Evolutionary conservation across 1,139 yeast genomes (phyloP), one percentile per base, ranked within the genome.

Genomic region (Candida neerlandica): DNA sequence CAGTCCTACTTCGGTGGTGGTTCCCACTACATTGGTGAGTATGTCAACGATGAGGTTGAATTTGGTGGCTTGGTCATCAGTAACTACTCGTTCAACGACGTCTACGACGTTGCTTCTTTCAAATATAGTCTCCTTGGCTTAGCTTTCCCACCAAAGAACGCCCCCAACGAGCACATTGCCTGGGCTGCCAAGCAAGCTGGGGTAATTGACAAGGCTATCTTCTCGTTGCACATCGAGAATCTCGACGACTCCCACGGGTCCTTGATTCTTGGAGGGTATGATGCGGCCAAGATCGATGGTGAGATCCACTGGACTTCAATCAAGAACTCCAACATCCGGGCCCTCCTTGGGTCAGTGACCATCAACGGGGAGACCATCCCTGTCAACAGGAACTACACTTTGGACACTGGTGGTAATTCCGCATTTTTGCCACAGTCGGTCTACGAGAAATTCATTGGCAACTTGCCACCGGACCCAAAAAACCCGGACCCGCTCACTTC

Each of bases 251-350:
- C 18, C 5, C 4, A 26, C 2, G 48, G 48, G 9, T 9, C 2
- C 6, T 33, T 46, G 3, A 19, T 46, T 19, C 14, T 47, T 18
- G 50, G 50, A 27, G 50, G 47, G 40, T 35, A 43, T 18, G 50
- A 47, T 44, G 34, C 45, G 43, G 50, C 47, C n/a, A 47, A 47
- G 41, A 4, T 34, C 21, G 35, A 44, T 32, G 47, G 47, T 11
- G 47, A 44, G 2, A 19, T 47, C 23, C 37, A 37, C 12, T 49
- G 52, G 52, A 21, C 30, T 5, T 26, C 34, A 16, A 45, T 41
- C 19, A 45, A 45, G 12, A 38, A 48, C 33, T 19, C 37, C 11
- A 43, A 45, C 38, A 19, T 45, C 34, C 30, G 29, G 11, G 49
- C 45, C 23, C 27, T 29, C 12, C 21, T 33, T 4, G 34, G 30